Evolutionary conservation across 2,329 filamentous ascomycete species (phyloP), one percentile per base, ranked within the genome.

Genomic region (Grosmannia penicillata): DNA sequence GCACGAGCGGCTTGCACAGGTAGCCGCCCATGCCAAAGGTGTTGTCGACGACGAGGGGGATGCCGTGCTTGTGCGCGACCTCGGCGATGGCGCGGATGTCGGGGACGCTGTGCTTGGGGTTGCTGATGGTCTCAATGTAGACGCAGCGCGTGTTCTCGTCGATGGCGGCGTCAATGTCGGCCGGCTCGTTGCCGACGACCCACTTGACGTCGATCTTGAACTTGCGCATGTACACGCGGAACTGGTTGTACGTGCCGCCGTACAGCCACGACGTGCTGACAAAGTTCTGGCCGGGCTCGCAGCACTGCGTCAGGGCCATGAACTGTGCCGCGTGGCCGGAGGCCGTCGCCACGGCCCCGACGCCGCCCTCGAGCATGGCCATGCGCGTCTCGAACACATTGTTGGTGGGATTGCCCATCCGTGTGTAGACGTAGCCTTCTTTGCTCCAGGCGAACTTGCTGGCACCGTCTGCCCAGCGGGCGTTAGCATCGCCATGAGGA

Each of bases 11-110:
- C 14, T 72, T 67, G 48, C 65, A 61, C 49, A 76, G 72, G 59
- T 72, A 82, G 11, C 78, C 78, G 36, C 78, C 77, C n/a, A n/a
- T n/a, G 23, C 77, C 78, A 46, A 82, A 82, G 5, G 78, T 82
- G 59, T 82, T 82, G 56, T 82, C 78, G 24, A 78, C 70, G 22
- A 56, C 48, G 13, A 56, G 38, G 5, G 53, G 52, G 22, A 57
- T 55, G 11, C 54, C 53, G 25, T 55, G 50, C 37, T 53, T 53
- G 33, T 56, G 75, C 14, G 75, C 75, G 26, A 79, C 62, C 40
- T 69, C 71, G 13, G 68, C 73, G 53, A 82, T 78, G 8, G 67
- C 71, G 51, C 75, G 66, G 42, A 82, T 74, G 45, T 82, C 76
- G 0, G 78, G 78, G 5, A 82, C 68, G 49, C 48, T 52, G 43